Evolutionary conservation across 805 yeast genomes (phyloP).

Genomic region (Monosporozyma solicola): DNA sequence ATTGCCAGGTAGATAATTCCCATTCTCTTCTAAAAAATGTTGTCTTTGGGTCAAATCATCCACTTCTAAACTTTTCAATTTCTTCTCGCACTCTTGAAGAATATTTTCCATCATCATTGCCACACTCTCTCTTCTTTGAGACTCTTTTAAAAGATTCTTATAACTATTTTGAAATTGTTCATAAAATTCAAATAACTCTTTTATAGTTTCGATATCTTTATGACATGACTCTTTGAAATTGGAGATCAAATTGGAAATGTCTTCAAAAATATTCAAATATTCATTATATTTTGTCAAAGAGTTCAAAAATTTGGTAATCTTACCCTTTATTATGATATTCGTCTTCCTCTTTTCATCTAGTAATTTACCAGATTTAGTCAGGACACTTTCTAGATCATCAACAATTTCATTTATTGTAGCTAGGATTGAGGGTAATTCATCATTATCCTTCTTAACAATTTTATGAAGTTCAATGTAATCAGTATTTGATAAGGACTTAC

Average conservation of each 20-base stretch:
- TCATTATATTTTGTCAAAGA: slow-evolving; percentile 24
- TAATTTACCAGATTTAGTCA: slow-evolving; percentile 22
- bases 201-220: slow-evolving; percentile 19
- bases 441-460: slow-evolving; percentile 44
- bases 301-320: slow-evolving; percentile 12
- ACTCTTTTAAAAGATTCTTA: slow-evolving; percentile 42
- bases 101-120: slow-evolving; percentile 34
- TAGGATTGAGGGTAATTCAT: slow-evolving; percentile 50
- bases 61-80: slow-evolving; percentile 32
- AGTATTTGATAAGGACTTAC: slow-evolving; percentile 12
- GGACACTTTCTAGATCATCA: slow-evolving; percentile 20
- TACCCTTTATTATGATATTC: slow-evolving; percentile 11
- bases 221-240: slow-evolving; percentile 27
- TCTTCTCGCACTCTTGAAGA: slow-evolving; percentile 34
- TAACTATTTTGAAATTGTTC: slow-evolving; percentile 44
- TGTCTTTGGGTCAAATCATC: slow-evolving; percentile 39
- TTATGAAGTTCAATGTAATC: slow-evolving; percentile 33
- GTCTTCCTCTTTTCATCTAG: slow-evolving; percentile 24
- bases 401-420: slow-evolving; percentile 36
- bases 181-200: slow-evolving; percentile 41
- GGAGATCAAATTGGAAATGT: slow-evolving; percentile 25
- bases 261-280: slow-evolving; percentile 23
- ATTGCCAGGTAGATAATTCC: slow-evolving; percentile 48
- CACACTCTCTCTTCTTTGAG: slow-evolving; percentile 39
- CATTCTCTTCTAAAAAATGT: slow-evolving; percentile 39